Evolutionary conservation across 768 basidiomycete species (phyloP), one percentile per base, ranked within the genome.

Genomic region (Postia placenta): DNA sequence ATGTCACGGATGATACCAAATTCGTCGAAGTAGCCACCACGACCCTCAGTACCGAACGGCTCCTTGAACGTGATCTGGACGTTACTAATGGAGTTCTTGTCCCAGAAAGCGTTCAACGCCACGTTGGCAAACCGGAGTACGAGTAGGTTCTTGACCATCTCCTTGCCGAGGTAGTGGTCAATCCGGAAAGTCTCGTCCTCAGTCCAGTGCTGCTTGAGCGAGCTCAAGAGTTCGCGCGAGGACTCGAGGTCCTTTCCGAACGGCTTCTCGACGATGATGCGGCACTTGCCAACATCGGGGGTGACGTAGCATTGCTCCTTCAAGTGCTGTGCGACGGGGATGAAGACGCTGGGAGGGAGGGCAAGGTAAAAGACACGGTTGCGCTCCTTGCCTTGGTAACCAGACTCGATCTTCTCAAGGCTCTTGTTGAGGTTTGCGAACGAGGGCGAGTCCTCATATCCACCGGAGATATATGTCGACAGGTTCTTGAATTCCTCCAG

Each of bases 31-130:
- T 99, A 99, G 15, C 96, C 95, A n/a, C 95, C 95, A 56, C 95
- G 89, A n/a, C 95, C 95, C 65, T 99, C 96, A 42, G 95, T 99
- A 17, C 95, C 95, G 64, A 98, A 97, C 2, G 94, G 92, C 69
- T 98, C 96, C 74, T 98, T 98, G 81, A 98, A 97, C 14, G 93
- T 96, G 69, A 98, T 96, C 68, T 99, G 96, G 27, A 99, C 92
- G 63, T 93, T 98, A 70, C 80, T 83, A 72, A 99, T 87, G 52
- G 83, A 91, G 67, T 94, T 92, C 69, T 91, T 95, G 73, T 98
- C 94, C 91, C 94, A 96, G 33, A 81, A 79, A 24, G 90, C 82
- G 55, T 81, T 82, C 74, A 96, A 68, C 22, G 93, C 88, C 56
- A 93, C 70, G 69, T 99, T 99, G 54, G 92, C 95, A 61, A 99